These are phyloP conservation scores for Cryphonectria parasitica DNA, from an alignment of 2,329 filamentous ascomycete species.

Conservation along the genomic window DNA sequence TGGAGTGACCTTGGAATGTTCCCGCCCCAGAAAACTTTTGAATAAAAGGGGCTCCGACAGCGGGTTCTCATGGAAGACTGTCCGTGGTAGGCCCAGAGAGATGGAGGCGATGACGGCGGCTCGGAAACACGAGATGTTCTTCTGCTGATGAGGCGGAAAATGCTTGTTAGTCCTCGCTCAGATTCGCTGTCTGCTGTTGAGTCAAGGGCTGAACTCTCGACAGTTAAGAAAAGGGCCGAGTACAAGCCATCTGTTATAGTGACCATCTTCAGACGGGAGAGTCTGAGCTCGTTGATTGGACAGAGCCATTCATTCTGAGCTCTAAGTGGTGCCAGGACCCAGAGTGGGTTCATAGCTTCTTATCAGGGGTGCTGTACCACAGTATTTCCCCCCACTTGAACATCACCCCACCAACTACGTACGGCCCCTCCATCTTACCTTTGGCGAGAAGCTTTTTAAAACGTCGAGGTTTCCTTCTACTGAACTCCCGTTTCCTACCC, in stretches of 20 bases:
- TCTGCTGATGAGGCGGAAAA: conserved; percentile 14
- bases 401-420: conserved; percentile 25
- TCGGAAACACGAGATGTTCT: conserved; percentile 27
- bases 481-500: conserved; percentile 14
- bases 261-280: neutral
- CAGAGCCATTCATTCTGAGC: neutral
- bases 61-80: conserved; percentile 16
- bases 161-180: neutral
- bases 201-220: neutral
- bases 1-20: conserved; percentile 27
- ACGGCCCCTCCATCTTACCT: conserved; percentile 21
- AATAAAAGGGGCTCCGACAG: conserved; percentile 28
- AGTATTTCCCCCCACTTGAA: neutral
- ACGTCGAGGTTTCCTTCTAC: conserved; percentile 22
- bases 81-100: neutral
- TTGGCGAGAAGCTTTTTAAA: conserved; percentile 28
- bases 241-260: conserved; percentile 6
- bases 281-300: neutral
- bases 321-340: conserved; percentile 15
- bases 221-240: neutral
- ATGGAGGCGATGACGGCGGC: conserved; percentile 21
- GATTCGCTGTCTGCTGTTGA: neutral
- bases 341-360: conserved; percentile 16
- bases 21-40: conserved; percentile 19
- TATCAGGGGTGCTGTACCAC: conserved; percentile 12